Evolutionary conservation across 2,329 filamentous ascomycete genomes (phyloP), one percentile per base, ranked within the genome.

Genomic region (Fusarium lyarnte): DNA sequence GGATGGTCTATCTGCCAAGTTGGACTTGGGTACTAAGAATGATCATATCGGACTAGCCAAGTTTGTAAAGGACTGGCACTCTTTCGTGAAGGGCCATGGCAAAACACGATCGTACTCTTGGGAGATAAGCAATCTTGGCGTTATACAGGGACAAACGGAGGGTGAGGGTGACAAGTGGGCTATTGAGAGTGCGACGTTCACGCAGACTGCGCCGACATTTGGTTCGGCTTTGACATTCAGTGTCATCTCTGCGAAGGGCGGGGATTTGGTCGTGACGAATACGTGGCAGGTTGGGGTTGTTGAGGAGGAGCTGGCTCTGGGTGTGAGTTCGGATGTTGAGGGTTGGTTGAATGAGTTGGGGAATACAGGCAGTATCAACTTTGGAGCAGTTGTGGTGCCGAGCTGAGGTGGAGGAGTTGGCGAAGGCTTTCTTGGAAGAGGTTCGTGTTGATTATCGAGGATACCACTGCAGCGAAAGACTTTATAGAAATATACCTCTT

Each of bases 1-100:
- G n/a, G 42, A 53, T 5, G 60, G 63, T 12, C 23, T 81, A 2
- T 70, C 70, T 3, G 23, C 51, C 23, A 78, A 76, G 8, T 42
- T 75, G 11, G 72, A 73, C 29, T 21, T n/a, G 3, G 62, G 66
- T 0, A 51, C 58, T 0, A 73, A 60, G 11, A 70, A 73, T 5
- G 63, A 71, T 17, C 21, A 41, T 2, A 8, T 73, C 2, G 70
- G 70, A 0, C 46, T 73, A 1, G 36, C 60, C 7, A 65, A 57
- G 3, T 52, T 74, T 7, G 58, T 74, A 6, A 38, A 35, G 4
- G 63, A 74, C 39, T 73, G 70, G 63, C 58, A 54, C 2, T 53
- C 58, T 1, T 74, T 51, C 14, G 3, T 59, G 1, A 60, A 55
- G 17, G 63, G 58, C 5, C n/a, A 60, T 5, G 21, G 38, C 9